Evolutionary conservation across 768 basidiomycete genomes (phyloP), one percentile per base, ranked within the genome.

Genomic region (Panus rudis): DNA sequence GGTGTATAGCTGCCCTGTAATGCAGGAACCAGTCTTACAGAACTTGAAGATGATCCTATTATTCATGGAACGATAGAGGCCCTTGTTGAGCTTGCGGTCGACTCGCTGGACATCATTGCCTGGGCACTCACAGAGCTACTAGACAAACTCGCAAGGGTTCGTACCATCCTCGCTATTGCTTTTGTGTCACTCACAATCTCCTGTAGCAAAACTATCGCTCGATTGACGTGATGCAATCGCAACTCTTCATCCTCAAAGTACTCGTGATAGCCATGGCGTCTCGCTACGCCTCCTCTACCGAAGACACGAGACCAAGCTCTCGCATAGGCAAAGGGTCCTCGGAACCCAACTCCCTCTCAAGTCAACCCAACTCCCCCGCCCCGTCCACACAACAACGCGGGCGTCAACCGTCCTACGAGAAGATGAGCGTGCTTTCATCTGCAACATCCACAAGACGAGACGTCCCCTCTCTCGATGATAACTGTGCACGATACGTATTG

Each of bases 231-330:
- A 72, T 92, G 4, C 90, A 93, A 56, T 92, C 91, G 0, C 87
- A 92, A 58, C 69, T 93, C 2, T 89, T 88, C 52, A 64, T 93
- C 28, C 71, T 92, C 54, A 90, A 92, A 63, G 79, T 92, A 19
- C 63, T 94, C 11, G 73, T 83, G 0, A 70, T 84, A 33, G 78
- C 81, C 37, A 79, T 93, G 73, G 78, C 85, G 4, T 80, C 84
- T 13, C 79, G 86, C 24, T 91, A 85, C 84, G 70, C 66, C 26
- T 65, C 68, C 39, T 57, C 68, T 4, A 16, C 33, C n/a, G 66
- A 71, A n/a, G 61, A 62, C 34, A 56, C 51, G 16, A 64, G 70
- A 12, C 60, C 72, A 6, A 58, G 57, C 23, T 75, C 75, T 16
- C 69, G 69, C 14, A 54, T 69, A 21, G 67, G 71, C 52, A 66